Evolutionary conservation across 805 yeast genomes (phyloP).

Genomic region (Nakazawaea ernobii): DNA sequence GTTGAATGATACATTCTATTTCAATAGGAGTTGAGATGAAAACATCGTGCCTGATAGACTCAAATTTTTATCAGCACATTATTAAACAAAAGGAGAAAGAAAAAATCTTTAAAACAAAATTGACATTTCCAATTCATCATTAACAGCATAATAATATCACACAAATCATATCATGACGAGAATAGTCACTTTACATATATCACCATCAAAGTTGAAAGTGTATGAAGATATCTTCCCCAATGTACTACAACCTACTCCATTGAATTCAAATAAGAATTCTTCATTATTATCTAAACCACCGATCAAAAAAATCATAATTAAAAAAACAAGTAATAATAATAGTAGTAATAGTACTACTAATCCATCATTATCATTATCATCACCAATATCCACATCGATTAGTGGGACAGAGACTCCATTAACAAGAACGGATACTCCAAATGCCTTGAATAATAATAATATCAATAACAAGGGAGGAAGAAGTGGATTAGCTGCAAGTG

Average conservation of each 20-base stretch:
- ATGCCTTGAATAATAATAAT: not conserved
- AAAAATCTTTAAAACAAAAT: too few species aligned
- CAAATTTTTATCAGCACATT: not conserved
- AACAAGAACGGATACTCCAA: conserved; percentile 2
- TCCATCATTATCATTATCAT: not conserved
- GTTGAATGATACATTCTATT: too few species aligned
- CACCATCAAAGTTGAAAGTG: not conserved
- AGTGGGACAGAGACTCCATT: not conserved
- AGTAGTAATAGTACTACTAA: not conserved
- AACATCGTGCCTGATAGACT: too few species aligned
- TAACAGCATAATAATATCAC: not conserved
- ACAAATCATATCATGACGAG: not conserved
- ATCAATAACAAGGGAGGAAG: not conserved
- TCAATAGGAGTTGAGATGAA: too few species aligned
- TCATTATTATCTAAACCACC: conserved; percentile 1
- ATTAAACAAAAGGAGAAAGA: not conserved
- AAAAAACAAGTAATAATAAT: not conserved
- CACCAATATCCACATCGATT: not conserved
- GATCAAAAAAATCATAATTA: conserved; percentile 4
- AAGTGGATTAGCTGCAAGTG: conserved; percentile 8
- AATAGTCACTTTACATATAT: conserved; percentile 1
- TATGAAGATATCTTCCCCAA: not conserved
- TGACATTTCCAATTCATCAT: not conserved
- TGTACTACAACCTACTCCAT: conserved; percentile 1
- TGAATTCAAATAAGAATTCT: not conserved